Percentiles rank a stretch among this genome's conserved stretches.
Evolutionary conservation across 331 rosid genomes (phyloP).

Genomic region (Quercus phellos): DNA sequence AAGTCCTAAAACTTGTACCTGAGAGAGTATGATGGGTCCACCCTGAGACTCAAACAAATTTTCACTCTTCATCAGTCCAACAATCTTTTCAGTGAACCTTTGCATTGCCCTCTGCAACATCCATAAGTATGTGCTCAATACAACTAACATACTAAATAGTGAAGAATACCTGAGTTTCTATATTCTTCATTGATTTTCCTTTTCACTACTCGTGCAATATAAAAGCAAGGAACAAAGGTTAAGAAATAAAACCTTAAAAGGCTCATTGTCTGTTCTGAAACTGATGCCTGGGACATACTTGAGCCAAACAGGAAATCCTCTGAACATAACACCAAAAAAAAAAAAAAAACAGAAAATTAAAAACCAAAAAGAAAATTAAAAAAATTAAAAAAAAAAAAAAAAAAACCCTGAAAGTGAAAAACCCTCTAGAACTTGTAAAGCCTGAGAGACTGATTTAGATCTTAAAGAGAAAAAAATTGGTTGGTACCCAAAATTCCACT

Average conservation of each 20-base stretch:
- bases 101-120: slow-evolving; percentile 87
- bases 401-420: neutral
- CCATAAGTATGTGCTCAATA: slow-evolving; percentile 12
- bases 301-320: slow-evolving; percentile 99
- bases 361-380: neutral
- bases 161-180: neutral
- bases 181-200: neutral
- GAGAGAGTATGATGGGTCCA: slow-evolving; percentile 97
- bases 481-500: slow-evolving; percentile 96
- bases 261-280: slow-evolving; percentile 97
- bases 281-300: slow-evolving; percentile 97
- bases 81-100: slow-evolving; percentile 93
- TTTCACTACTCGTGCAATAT: neutral
- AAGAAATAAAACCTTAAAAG: slow-evolving; percentile 68
- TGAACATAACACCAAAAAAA: slow-evolving; percentile 25
- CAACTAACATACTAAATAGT: slow-evolving; percentile 7
- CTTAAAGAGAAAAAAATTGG: neutral
- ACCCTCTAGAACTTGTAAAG: neutral
- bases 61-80: slow-evolving; percentile 91
- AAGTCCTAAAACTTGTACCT: slow-evolving; percentile 41
- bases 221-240: neutral
- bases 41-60: slow-evolving; percentile 85
- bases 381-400: neutral
- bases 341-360: neutral
- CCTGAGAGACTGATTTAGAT: slow-evolving; percentile 2